Evolutionary conservation across 164 flowering plant species (phyloP), one percentile per base, ranked within the genome.

Genomic region (Vitis amurensis): DNA sequence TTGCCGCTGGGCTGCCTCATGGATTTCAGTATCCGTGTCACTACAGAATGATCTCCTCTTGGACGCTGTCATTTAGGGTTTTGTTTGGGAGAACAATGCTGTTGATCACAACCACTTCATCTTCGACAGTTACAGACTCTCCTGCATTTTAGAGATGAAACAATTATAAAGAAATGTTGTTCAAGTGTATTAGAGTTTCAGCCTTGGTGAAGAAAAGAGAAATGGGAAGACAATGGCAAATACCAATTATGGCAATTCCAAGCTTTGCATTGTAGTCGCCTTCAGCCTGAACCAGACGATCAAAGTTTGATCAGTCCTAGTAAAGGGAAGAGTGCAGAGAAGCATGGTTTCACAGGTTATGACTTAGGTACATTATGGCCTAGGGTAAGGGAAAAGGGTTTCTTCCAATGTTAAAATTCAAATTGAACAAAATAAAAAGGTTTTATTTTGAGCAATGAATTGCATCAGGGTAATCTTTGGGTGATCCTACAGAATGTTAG

Each of bases 71-170:
- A 68, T 91, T 92, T 17, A 94, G 91, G 2, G 92, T 91, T 85
- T 94, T 92, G 83, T 92, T 85, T 52, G 99, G 99, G 50, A 94
- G 96, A 59, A 96, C 91, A 77, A 95, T 87, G 88, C 97, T 83
- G 81, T 90, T 93, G 56, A 80, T 76, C 62, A 95, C 95, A 65
- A 93, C 98, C 3, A 91, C 98, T 84, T 96, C 99, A 79, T 96
- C 99, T 78, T 96, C 98, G 30, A 96, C 98, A 10, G 59, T 75
- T 50, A 96, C 99, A 48, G 97, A 85, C 76, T 93, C 99, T 30
- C 99, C 99, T 94, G 88, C 23, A 80, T 11, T 64, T 37, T 37
- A 37, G 7, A 37, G 3, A 31, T 31, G 44, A 31, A 31, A 31
- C 44, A 31, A 31, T 31, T 6, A 31, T 31, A 31, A 31, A 31